phyloP scores from a whole-genome alignment of 2,329 filamentous ascomycete genomes.

The Aspergillus hiratsukae region DNA sequence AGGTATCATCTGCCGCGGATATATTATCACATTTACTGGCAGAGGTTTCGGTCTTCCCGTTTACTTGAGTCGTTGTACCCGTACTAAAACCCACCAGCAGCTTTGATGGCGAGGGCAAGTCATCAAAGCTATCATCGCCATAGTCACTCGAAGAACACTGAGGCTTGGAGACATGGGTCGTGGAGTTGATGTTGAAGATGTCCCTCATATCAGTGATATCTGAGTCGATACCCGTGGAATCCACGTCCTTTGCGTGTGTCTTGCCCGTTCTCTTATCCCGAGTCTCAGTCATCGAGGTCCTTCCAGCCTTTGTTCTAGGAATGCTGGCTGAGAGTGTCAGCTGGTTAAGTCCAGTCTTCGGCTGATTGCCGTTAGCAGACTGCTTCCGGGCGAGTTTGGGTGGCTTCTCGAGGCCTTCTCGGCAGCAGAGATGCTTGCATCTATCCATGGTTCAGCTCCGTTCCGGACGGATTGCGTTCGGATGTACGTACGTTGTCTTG shows the following conservation, averaged over 20 bases:
- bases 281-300: conserved; percentile 7
- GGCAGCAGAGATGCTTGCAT: conserved; percentile 71
- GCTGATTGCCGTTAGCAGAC: conserved; percentile 9
- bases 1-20: conserved; percentile 20
- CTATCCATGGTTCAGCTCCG: conserved; percentile 26
- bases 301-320: conserved; percentile 12
- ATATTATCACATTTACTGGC: neutral
- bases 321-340: conserved; percentile 27
- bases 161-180: conserved; percentile 11
- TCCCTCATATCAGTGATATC: neutral
- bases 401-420: conserved; percentile 64
- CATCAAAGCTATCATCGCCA: conserved; percentile 27
- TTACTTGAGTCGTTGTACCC: neutral
- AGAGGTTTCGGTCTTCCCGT: neutral
- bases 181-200: neutral
- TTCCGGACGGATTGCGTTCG: conserved; percentile 13
- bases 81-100: conserved; percentile 18
- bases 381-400: conserved; percentile 39
- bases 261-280: neutral
- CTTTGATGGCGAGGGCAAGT: conserved; percentile 36
- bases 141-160: conserved; percentile 30
- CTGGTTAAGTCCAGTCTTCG: conserved; percentile 24
- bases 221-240: neutral
- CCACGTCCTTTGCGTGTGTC: neutral
- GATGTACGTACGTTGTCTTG: conserved; percentile 40